phyloP scores from a whole-genome alignment of 2,329 filamentous ascomycete species.

The Aspergillus japonicus region DNA sequence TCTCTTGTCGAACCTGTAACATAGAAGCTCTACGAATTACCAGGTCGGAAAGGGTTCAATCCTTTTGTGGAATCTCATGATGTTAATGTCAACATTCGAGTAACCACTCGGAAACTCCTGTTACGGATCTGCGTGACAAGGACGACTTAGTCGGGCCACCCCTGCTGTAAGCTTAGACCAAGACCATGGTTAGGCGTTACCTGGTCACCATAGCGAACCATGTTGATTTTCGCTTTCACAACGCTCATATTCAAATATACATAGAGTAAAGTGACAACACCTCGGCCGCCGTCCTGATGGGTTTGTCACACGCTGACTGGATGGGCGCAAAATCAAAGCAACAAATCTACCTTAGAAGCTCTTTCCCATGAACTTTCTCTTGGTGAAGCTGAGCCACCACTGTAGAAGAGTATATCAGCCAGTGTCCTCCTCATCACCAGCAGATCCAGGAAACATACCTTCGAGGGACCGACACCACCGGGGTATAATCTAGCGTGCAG shows the following conservation, averaged over 20 bases:
- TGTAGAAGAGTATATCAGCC: constrained; percentile 42
- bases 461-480: constrained; percentile 66
- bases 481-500: constrained; percentile 85
- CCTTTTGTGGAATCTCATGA: not conserved
- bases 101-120: not conserved
- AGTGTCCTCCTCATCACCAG: not conserved
- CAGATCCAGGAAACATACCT: constrained; percentile 42
- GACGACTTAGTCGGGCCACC: not conserved
- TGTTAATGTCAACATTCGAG: not conserved
- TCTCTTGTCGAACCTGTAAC: not conserved
- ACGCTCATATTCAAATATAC: constrained; percentile 13
- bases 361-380: constrained; percentile 99
- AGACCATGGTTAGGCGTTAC: not conserved
- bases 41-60: not conserved
- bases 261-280: constrained; percentile 7
- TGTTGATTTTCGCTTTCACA: not conserved
- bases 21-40: not conserved
- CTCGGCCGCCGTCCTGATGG: constrained; percentile 4
- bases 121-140: not conserved
- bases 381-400: constrained; percentile 99
- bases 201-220: not conserved
- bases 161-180: too few relatives aligned
- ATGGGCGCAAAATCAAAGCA: constrained; percentile 14
- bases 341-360: constrained; percentile 55
- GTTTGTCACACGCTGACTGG: constrained; percentile 20